Conservation (phyloP, 345 rosid species). For the Combretum micranthum region DNA sequence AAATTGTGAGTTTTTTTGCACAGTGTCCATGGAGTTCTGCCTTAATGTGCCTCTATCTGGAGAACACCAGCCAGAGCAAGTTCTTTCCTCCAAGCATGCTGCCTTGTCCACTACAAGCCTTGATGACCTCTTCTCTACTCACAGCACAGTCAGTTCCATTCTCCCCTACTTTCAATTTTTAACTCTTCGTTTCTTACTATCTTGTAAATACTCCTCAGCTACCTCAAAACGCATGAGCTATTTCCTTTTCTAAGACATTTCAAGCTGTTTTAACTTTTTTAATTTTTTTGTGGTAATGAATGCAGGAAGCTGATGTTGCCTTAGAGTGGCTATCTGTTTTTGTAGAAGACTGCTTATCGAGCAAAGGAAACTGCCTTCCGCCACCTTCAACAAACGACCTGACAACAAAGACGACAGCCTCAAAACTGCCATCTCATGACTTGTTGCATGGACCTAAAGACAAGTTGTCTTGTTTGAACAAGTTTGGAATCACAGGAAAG, state of each 20-base stretch:
- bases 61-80: slow-evolving; percentile 15
- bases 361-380: slow-evolving; percentile 43
- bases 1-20: not conserved
- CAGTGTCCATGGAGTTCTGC: slow-evolving; percentile 32
- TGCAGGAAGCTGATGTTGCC: slow-evolving; percentile 59
- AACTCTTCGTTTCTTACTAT: not conserved
- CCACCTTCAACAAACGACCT: slow-evolving; percentile 10
- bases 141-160: slow-evolving; percentile 21
- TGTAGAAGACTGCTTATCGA: slow-evolving; percentile 62
- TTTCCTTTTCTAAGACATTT: too few relatives aligned
- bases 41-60: slow-evolving; percentile 22
- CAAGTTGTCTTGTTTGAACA: slow-evolving; percentile 24
- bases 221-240: too few relatives aligned
- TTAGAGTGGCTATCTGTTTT: slow-evolving; percentile 57
- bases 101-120: slow-evolving; percentile 17
- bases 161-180: not conserved
- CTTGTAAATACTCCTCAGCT: not conserved
- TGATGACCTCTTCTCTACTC: slow-evolving; percentile 38
- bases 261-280: too few relatives aligned
- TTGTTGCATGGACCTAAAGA: slow-evolving; percentile 11
- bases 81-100: not conserved
- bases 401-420: slow-evolving; percentile 5
- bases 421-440: slow-evolving; percentile 3
- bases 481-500: slow-evolving; percentile 36
- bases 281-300: not conserved